Percentiles rank a stretch among this genome's conserved stretches.
phyloP scores from a whole-genome alignment of 805 yeast genomes.

The Torulaspora microellipsoides region DNA sequence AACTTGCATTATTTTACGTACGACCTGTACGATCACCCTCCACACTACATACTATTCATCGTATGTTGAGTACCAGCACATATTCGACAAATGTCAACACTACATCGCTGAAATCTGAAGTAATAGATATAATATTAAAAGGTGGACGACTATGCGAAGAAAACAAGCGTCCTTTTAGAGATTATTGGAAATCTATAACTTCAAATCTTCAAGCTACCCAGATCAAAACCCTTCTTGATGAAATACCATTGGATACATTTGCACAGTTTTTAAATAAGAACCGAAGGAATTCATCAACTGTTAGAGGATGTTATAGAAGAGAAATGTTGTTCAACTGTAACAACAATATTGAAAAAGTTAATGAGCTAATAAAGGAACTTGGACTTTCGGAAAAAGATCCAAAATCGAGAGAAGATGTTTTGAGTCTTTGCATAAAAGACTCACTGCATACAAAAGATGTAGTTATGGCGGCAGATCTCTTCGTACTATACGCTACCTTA shows the following conservation, averaged over 20 bases:
- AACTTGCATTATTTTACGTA: too few relatives aligned
- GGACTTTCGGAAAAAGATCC: background rate
- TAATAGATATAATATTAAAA: background rate
- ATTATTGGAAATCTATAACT: constrained; percentile 5
- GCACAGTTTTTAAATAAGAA: constrained; percentile 4
- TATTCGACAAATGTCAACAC: too few relatives aligned
- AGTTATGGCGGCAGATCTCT: constrained; percentile 23
- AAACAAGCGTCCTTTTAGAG: constrained; percentile 3
- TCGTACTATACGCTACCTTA: constrained; percentile 16
- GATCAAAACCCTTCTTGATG: background rate
- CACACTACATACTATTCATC: too few relatives aligned
- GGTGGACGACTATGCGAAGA: background rate
- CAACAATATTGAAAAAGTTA: background rate
- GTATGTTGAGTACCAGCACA: too few relatives aligned
- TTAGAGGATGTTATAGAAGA: constrained; percentile 13
- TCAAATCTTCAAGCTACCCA: background rate
- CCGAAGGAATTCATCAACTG: constrained; percentile 7
- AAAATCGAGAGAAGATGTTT: constrained; percentile 4
- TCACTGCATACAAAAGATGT: constrained; percentile 17
- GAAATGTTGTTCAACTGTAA: constrained; percentile 9
- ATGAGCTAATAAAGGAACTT: background rate
- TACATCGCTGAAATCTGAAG: too few relatives aligned
- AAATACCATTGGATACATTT: background rate
- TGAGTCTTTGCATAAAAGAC: constrained; percentile 19
- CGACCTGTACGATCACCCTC: too few relatives aligned